Evolutionary conservation across 2,329 filamentous ascomycete species (phyloP).

Genomic region (Metarhizium anisopliae): DNA sequence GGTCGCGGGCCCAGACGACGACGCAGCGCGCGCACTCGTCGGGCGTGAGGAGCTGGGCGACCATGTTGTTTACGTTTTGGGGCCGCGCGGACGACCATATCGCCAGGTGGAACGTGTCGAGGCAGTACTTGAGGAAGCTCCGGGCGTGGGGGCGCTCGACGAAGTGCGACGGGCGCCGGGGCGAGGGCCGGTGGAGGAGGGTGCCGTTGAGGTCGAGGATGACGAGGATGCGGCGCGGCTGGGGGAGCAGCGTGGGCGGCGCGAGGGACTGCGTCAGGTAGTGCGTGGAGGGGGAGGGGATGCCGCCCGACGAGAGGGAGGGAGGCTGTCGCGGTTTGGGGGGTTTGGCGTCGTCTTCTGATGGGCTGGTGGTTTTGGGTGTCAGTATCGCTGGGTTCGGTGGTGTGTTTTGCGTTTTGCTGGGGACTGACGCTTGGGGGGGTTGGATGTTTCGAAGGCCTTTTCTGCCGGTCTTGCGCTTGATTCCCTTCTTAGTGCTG

Average conservation of each 20-base stretch:
- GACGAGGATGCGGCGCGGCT: conserved; percentile 61
- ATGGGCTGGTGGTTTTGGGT: neutral
- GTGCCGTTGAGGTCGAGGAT: conserved; percentile 93
- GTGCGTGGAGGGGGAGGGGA: conserved; percentile 48
- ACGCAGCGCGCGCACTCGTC: conserved; percentile 47
- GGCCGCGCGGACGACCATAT: conserved; percentile 85
- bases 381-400: neutral
- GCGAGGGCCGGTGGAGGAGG: conserved; percentile 61
- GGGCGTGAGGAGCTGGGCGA: conserved; percentile 51
- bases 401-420: neutral
- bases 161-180: conserved; percentile 40
- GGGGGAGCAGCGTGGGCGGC: conserved; percentile 28
- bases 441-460: neutral
- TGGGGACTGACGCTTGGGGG: neutral
- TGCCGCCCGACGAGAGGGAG: conserved; percentile 39
- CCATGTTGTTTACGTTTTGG: conserved; percentile 62
- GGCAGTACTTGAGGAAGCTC: conserved; percentile 63
- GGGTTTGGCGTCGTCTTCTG: too few species aligned
- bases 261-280: conserved; percentile 52
- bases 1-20: conserved; percentile 70
- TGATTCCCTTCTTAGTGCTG: neutral
- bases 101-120: conserved; percentile 68
- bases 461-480: neutral
- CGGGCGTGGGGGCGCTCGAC: conserved; percentile 57
- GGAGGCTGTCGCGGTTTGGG: conserved; percentile 8